A percentile compares a stretch with the other conserved stretches of the same genome.
Conservation (phyloP, 2,329 filamentous ascomycete species). For the Colletotrichum cereale region DNA sequence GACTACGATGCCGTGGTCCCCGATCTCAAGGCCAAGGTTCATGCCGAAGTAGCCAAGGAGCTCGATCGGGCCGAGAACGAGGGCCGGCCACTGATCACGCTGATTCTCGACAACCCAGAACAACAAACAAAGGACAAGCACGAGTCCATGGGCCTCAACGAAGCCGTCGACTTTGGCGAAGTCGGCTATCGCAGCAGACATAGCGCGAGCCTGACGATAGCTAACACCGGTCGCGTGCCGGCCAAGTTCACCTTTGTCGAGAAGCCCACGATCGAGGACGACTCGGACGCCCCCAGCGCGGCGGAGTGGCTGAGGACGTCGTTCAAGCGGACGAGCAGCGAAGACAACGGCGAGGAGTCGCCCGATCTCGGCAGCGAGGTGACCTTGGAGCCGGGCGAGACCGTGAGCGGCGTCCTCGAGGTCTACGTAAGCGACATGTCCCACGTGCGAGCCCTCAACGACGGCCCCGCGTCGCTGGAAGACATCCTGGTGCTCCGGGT, state of each 20-base stretch:
- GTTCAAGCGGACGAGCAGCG: conserved; percentile 66
- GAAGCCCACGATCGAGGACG: conserved; percentile 67
- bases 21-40: conserved; percentile 84
- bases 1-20: conserved; percentile 90
- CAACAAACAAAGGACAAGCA: conserved; percentile 40
- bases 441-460: conserved; percentile 79
- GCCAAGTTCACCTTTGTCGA: conserved; percentile 86
- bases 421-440: conserved; percentile 73
- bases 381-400: conserved; percentile 86
- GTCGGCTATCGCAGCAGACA: conserved; percentile 77
- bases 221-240: conserved; percentile 88
- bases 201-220: conserved; percentile 80
- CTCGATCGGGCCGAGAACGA: conserved; percentile 95
- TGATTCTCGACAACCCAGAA: conserved; percentile 79
- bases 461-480: conserved; percentile 75
- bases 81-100: conserved; percentile 82
- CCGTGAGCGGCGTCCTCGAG: conserved; percentile 77
- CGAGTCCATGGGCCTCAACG: conserved; percentile 54
- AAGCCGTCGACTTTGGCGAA: conserved; percentile 83
- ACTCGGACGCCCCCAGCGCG: conserved; percentile 51
- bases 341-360: conserved; percentile 48
- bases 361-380: conserved; percentile 62
- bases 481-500: conserved; percentile 91
- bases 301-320: conserved; percentile 79
- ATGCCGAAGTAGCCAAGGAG: conserved; percentile 88